Evolutionary conservation across 495 filamentous ascomycete species (phyloP), one percentile per base, ranked within the genome.

Genomic region (Penicillium cinerascens): DNA sequence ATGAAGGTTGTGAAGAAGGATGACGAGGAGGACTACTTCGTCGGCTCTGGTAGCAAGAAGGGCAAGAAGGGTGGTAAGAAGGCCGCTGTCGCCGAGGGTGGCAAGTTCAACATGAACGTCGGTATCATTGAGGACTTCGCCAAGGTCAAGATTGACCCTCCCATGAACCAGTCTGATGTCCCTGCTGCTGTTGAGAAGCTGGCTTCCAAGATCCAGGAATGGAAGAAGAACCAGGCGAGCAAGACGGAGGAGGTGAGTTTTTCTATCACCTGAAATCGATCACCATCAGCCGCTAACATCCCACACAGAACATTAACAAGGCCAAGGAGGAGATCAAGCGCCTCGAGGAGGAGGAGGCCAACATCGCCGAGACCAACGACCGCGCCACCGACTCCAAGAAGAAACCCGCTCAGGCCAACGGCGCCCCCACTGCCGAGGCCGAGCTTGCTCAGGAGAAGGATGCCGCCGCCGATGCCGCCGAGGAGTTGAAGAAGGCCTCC

Each of bases 51-150:
- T 25, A 83, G 84, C n/a, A 96, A 96, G 83, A 89, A 86, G 76
- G 92, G 92, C 63, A 92, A 92, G 70, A 95, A 95, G 82, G 90
- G 29, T 33, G 29, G 88, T 59, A 85, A 85, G 67, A 91, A 88
- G 73, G 86, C 85, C 33, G 72, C 74, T 41, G 73, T 78, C 21
- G 59, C 72, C 38, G 66, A 77, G 20, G 60, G 75, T 25, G 65
- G 76, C 63, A 93, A 89, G 65, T 95, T 91, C 81, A 92, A 86
- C 73, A 82, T 92, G 60, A 90, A 85, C 56, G 83, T 92, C 37
- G 89, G 91, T 51, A 83, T 96, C 48, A 88, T 99, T 43, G 92
- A 96, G 71, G 87, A 96, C 67, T 87, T 95, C 43, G 76, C 77
- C 58, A 87, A 88, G 71, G 68, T 97, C 60, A 85, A 86, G 65